Percentiles rank a stretch among this genome's conserved stretches.
These are phyloP conservation scores for Scedosporium minutisporum DNA, from an alignment of 2,329 filamentous ascomycete species.

Conservation along the genomic window DNA sequence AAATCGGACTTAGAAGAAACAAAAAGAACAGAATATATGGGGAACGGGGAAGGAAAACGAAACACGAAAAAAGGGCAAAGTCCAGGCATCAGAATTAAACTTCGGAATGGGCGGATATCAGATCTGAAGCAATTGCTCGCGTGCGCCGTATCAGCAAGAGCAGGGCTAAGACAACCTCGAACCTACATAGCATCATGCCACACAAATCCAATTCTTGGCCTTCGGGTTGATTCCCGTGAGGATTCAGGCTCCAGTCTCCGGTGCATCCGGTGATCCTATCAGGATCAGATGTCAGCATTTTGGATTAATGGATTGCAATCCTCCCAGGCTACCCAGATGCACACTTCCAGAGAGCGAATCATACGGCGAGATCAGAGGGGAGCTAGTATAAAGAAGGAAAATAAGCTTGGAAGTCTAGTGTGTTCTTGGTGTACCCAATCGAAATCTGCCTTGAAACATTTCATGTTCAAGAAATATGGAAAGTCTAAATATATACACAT, in stretches of 20 bases:
- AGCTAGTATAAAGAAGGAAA: slow-evolving; percentile 1
- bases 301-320: not conserved
- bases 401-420: not conserved
- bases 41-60: not conserved
- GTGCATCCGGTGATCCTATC: too few species aligned
- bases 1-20: not conserved
- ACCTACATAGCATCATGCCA: slow-evolving; percentile 9
- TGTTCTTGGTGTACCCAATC: too few species aligned
- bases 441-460: too few species aligned
- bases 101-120: too few species aligned
- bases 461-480: too few species aligned
- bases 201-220: not conserved
- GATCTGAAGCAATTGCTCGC: not conserved
- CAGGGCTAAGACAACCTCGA: slow-evolving; percentile 26
- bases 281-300: not conserved
- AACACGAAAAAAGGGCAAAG: not conserved
- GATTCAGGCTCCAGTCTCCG: not conserved
- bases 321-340: too few species aligned
- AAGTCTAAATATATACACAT: too few species aligned
- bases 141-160: not conserved
- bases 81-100: not conserved
- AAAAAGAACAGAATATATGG: not conserved
- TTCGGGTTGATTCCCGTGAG: slow-evolving; percentile 4
- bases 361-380: not conserved
- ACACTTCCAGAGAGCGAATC: not conserved